Evolutionary conservation across 768 basidiomycete genomes (phyloP).

Genomic region (Coprinellus aureogranulatus): DNA sequence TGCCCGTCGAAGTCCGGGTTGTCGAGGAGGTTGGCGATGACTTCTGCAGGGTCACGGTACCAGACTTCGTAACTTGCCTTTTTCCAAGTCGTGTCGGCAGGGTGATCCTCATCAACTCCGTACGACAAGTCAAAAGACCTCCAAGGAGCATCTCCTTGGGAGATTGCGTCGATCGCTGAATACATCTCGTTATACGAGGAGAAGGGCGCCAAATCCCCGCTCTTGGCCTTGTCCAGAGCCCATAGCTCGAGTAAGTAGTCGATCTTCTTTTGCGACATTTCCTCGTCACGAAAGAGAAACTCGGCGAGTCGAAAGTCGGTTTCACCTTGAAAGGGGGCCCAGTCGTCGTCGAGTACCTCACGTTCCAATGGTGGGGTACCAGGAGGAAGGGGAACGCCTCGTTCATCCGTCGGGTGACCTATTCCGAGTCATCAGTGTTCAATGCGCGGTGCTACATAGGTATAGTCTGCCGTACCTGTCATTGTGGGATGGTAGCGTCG

Average conservation of each 20-base stretch:
- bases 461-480: background rate
- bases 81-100: background rate
- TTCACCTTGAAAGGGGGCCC: constrained; percentile 12
- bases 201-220: constrained; percentile 28
- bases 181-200: constrained; percentile 28
- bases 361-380: background rate
- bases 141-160: constrained; percentile 37
- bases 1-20: constrained; percentile 32
- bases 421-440: background rate
- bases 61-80: background rate
- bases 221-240: constrained; percentile 13
- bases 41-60: constrained; percentile 21
- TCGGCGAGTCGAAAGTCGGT: constrained; percentile 14
- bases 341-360: constrained; percentile 1
- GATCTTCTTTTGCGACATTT: constrained; percentile 21
- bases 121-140: constrained; percentile 28
- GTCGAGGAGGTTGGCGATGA: constrained; percentile 25
- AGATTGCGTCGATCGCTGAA: constrained; percentile 31
- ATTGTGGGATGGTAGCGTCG: background rate
- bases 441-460: background rate
- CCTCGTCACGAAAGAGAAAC: constrained; percentile 15
- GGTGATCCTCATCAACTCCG: background rate
- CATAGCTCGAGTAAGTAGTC: constrained; percentile 23
- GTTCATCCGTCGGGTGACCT: background rate
- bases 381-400: background rate